Conservation (phyloP, 2,329 filamentous ascomycete genomes). For the Cercospora brassicicola region DNA sequence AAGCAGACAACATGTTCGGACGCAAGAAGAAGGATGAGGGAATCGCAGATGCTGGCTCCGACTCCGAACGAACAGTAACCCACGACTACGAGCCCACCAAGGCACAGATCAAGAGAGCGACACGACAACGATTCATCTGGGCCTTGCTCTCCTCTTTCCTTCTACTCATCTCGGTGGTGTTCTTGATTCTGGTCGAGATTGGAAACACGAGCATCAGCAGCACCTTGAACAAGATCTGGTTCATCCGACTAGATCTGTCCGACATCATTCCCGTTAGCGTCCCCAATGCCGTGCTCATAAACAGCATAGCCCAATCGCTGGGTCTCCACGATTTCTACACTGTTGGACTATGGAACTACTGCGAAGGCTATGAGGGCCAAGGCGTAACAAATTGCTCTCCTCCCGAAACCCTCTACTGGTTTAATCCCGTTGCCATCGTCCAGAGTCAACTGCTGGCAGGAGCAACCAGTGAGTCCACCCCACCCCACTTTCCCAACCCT, state of each 20-base stretch:
- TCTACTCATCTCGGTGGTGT: conserved; percentile 73
- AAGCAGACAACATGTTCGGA: conserved; percentile 35
- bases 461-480: conserved; percentile 62
- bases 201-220: conserved; percentile 66
- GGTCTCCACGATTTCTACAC: conserved; percentile 94
- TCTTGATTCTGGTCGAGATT: conserved; percentile 77
- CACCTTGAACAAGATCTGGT: conserved; percentile 71
- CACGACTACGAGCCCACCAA: conserved; percentile 37
- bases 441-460: conserved; percentile 76
- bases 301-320: conserved; percentile 80
- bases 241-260: conserved; percentile 79
- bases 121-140: conserved; percentile 59
- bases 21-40: conserved; percentile 28
- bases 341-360: conserved; percentile 88
- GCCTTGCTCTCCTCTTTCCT: conserved; percentile 65
- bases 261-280: conserved; percentile 74
- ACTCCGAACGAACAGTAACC: conserved; percentile 35
- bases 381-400: conserved; percentile 75
- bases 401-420: conserved; percentile 76
- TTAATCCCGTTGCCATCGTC: conserved; percentile 83
- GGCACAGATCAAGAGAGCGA: conserved; percentile 50
- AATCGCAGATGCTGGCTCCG: conserved; percentile 21
- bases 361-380: conserved; percentile 75
- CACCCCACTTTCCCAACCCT: not conserved
- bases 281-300: conserved; percentile 73